These are phyloP conservation scores for Fusarium liriodendri DNA, from an alignment of 2,329 filamentous ascomycete genomes.

Conservation along the genomic window DNA sequence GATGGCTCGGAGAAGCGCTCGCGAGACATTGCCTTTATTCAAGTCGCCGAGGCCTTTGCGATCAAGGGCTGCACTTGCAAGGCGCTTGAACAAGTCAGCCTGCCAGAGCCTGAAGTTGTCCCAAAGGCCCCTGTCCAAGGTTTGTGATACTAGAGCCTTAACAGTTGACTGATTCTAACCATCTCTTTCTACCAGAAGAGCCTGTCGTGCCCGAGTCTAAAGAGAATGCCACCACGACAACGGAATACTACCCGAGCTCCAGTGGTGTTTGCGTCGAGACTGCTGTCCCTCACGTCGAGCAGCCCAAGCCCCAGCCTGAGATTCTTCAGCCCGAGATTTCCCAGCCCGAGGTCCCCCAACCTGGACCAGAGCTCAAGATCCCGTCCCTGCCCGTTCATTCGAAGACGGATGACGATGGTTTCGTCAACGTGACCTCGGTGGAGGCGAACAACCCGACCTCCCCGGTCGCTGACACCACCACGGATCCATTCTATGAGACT, in stretches of 20 bases:
- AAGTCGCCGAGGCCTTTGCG: constrained; percentile 10
- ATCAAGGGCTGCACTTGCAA: constrained; percentile 14
- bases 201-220: background rate
- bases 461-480: background rate
- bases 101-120: background rate
- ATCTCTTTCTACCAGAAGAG: background rate
- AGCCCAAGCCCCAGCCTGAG: background rate
- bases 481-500: constrained; percentile 8
- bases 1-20: background rate
- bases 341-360: background rate
- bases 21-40: constrained; percentile 23
- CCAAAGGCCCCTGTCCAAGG: background rate
- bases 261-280: background rate
- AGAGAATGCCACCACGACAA: background rate
- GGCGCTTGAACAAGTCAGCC: background rate
- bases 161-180: background rate
- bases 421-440: background rate
- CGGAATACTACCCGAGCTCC: background rate
- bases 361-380: background rate
- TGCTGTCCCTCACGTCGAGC: background rate
- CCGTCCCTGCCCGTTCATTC: background rate
- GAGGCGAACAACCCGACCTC: background rate
- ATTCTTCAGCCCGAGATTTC: background rate
- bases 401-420: background rate
- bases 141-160: background rate